phyloP scores from a whole-genome alignment of 306 rosid genomes.

The Lagenaria siceraria region DNA sequence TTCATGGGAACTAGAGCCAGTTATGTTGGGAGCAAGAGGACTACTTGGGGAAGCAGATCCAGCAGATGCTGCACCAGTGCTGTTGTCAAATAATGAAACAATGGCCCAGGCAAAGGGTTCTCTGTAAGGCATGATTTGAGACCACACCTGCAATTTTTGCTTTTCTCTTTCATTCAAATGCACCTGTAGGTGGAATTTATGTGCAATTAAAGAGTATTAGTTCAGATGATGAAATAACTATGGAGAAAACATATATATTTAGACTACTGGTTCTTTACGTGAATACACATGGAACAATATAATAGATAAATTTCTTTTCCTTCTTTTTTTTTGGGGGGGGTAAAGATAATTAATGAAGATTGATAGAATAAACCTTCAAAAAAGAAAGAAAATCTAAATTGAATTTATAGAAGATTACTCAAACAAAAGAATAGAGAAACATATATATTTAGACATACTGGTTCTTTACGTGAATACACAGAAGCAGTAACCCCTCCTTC shows the following conservation, averaged over 20 bases:
- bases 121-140: constrained; percentile 97
- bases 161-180: constrained; percentile 88
- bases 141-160: constrained; percentile 99
- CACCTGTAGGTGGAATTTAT: constrained; percentile 42
- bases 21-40: constrained; percentile 88
- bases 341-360: not conserved
- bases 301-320: not conserved
- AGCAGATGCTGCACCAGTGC: constrained; percentile 81
- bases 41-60: constrained; percentile 99
- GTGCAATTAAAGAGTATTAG: not conserved
- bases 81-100: constrained; percentile 92
- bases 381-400: not conserved
- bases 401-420: not conserved
- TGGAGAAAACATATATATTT: constrained; percentile 1
- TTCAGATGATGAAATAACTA: not conserved
- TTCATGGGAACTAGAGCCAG: constrained; percentile 87
- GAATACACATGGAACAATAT: constrained; percentile 42
- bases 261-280: constrained; percentile 85
- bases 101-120: constrained; percentile 97
- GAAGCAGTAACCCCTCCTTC: constrained; percentile 91
- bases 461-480: constrained; percentile 94
- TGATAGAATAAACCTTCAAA: not conserved
- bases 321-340: not conserved
- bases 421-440: not conserved
- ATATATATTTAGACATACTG: constrained; percentile 40